Evolutionary conservation across 2,329 filamentous ascomycete genomes (phyloP).

Genomic region (Ilyonectria sp.): DNA sequence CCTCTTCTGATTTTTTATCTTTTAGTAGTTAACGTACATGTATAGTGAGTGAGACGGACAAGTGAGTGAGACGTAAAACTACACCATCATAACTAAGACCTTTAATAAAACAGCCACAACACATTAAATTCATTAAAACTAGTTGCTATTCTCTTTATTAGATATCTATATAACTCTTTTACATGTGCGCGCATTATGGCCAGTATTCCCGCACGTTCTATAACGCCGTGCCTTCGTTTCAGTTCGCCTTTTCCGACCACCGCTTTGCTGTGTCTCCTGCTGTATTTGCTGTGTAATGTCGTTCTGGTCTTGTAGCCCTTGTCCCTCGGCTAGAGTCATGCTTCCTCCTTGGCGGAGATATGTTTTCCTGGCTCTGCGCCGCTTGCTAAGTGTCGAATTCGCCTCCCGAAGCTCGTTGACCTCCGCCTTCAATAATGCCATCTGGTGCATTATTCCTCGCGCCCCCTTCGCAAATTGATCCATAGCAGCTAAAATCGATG

Average conservation of each 20-base stretch:
- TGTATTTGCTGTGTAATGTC: background rate
- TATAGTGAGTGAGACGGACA: too few species aligned
- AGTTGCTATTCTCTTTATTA: background rate
- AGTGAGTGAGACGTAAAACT: too few species aligned
- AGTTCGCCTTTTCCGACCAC: background rate
- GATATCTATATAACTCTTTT: background rate
- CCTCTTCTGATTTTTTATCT: too few species aligned
- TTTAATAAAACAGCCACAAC: background rate
- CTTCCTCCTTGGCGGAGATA: slow-evolving; percentile 10
- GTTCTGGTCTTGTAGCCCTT: background rate
- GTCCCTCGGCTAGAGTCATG: background rate
- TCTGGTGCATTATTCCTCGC: slow-evolving; percentile 10
- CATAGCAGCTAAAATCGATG: slow-evolving; percentile 13
- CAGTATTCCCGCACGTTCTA: background rate
- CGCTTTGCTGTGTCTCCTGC: background rate
- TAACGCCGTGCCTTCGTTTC: background rate
- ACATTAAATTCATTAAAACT: background rate
- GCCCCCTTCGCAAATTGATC: slow-evolving; percentile 23
- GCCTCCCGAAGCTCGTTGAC: slow-evolving; percentile 20
- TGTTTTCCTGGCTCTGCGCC: slow-evolving; percentile 21
- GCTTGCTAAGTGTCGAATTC: slow-evolving; percentile 18
- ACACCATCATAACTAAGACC: too few species aligned
- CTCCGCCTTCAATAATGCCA: slow-evolving; percentile 19
- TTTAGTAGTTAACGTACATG: too few species aligned
- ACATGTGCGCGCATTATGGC: background rate